Base-by-base conservation (phyloP, 371 early-diverging fungal genomes). In the Mortierella sp. region DNA sequence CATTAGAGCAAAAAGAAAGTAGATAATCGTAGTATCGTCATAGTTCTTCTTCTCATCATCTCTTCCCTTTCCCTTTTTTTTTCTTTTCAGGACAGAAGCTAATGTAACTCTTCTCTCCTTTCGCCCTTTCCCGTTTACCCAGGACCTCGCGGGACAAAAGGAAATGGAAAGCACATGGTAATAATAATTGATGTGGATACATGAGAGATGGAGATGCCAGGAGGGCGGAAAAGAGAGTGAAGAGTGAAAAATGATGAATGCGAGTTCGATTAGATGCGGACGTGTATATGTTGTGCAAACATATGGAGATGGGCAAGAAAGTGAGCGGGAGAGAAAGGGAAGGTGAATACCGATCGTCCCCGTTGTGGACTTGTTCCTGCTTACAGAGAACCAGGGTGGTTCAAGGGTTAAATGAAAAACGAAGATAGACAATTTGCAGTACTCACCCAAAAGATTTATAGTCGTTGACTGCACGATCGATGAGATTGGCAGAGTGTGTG, bases 391-490 rank as follows among this genome's bases (percentile, higher is more conserved):
- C n/a, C n/a, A n/a, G n/a, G n/a, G n/a, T n/a, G n/a, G n/a, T n/a
- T n/a, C n/a, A n/a, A n/a, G n/a, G n/a, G n/a, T 6, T 50, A 10
- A 10, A 10, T 50, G 24, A 7, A 24, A n/a, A 24, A 50, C 24
- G 10, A 31, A 34, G 58, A 34, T 16, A 8, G 22, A 19, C 14
- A 47, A 16, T n/a, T n/a, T n/a, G n/a, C n/a, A n/a, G 16, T 34
- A 58, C 58, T 58, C 16, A 58, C 58, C 58, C 50, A 14, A 14
- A 34, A 58, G 29, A 34, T 29, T 58, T 19, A 34, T 34, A 34
- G 50, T 50, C 10, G 55, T 14, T 53, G 34, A 34, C 58, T 58
- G 58, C 58, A 58, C 58, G 58, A 34, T 22, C 34, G 58, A 58
- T 34, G 58, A 58, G 53, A 55, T 53, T 29, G 16, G 34, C 31